Evolutionary conservation across 805 yeast genomes (phyloP).

Genomic region (Wickerhamomyces bovis): DNA sequence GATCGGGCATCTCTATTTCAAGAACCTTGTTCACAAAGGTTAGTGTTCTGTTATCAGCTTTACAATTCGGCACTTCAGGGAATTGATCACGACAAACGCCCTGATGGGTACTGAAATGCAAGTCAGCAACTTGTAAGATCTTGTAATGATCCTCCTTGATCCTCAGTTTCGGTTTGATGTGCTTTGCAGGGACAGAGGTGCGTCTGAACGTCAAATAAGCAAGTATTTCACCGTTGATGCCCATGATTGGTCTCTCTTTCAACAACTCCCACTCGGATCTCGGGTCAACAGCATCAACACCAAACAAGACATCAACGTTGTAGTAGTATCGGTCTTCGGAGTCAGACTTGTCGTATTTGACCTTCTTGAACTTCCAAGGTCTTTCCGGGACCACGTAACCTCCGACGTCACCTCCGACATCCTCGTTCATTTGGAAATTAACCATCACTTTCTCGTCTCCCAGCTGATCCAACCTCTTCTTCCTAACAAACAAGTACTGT

Average conservation of each 20-base stretch:
- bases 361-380: slow-evolving; percentile 49
- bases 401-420: slow-evolving; percentile 2
- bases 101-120: slow-evolving; percentile 81
- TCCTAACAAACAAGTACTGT: slow-evolving; percentile 10
- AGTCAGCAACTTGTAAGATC: slow-evolving; percentile 84
- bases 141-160: slow-evolving; percentile 51
- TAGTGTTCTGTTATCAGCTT: slow-evolving; percentile 59
- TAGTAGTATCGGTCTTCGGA: slow-evolving; percentile 12
- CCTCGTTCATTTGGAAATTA: not conserved
- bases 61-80: slow-evolving; percentile 53
- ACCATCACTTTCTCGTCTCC: slow-evolving; percentile 3
- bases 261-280: slow-evolving; percentile 57
- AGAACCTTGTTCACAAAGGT: slow-evolving; percentile 56
- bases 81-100: slow-evolving; percentile 76
- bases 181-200: slow-evolving; percentile 3
- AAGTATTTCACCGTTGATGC: slow-evolving; percentile 11
- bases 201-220: slow-evolving; percentile 21
- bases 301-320: slow-evolving; percentile 60
- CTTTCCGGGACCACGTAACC: not conserved
- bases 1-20: slow-evolving; percentile 74
- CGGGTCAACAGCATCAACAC: slow-evolving; percentile 70
- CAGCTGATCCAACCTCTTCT: not conserved
- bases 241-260: slow-evolving; percentile 3
- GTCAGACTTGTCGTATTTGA: slow-evolving; percentile 20
- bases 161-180: slow-evolving; percentile 6